Base-by-base conservation (phyloP, 345 rosid species). In the Heritiera fomes region DNA sequence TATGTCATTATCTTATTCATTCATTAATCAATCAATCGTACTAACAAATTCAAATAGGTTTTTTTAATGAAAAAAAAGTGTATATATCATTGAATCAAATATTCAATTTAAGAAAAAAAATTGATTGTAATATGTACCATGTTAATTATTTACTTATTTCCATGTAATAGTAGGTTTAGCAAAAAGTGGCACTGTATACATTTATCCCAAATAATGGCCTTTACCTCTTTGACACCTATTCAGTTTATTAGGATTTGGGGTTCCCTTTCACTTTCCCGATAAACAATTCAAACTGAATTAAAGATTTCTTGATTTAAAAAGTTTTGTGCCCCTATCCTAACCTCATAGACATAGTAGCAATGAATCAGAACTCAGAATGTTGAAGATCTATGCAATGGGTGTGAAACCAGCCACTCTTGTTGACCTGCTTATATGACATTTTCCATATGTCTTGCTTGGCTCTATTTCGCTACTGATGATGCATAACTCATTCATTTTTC, bases 391-490 rank as follows among this genome's bases (percentile, higher is more conserved):
- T 65, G 71, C 13, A 67, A 2, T 6, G 28, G 20, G 20, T 70
- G 58, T 47, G 58, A 49, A 71, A 71, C 6, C 75, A 71, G 75
- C 75, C 75, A 71, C n/a, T 71, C n/a, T 23, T 71, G 43, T 49
- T 71, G 45, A 53, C 75, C 46, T 53, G 62, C 32, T 34, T 72
- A 7, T 49, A 3, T 30, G 60, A 71, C 75, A 71, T 50, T 71
- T 71, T 69, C 56, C 18, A 41, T 18, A 60, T 60, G 65, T 64
- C 20, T 34, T 64, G 45, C 20, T 34, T 64, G 45, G 45, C 20
- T 63, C n/a, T 34, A 63, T 12, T 63, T 6, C 68, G 14, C 10
- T 6, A 34, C 0, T 32, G 4, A 63, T 6, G 1, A 62, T 30
- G 11, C n/a, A 18, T 53, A 53, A 23, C 30, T 61, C 66, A 30